A percentile compares a stretch with the other conserved stretches of the same genome.
phyloP scores from a whole-genome alignment of 2,329 filamentous ascomycete genomes.

The Monosporascus sp. region DNA sequence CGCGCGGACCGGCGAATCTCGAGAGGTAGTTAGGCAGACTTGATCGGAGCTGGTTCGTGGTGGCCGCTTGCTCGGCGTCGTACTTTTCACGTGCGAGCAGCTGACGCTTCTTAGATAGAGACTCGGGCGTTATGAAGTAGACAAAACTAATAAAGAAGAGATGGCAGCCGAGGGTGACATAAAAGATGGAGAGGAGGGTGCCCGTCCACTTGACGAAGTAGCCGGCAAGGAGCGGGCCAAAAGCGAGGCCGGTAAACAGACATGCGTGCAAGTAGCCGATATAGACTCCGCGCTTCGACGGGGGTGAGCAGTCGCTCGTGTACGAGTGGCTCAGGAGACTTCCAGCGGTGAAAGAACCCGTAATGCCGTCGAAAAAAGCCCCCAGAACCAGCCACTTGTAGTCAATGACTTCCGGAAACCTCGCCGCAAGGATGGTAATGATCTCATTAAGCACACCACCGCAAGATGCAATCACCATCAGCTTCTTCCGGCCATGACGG shows the following conservation, averaged over 20 bases:
- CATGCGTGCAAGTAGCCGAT: constrained; percentile 90
- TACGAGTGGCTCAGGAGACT: constrained; percentile 78
- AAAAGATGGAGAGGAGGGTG: constrained; percentile 76
- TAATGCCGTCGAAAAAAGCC: constrained; percentile 72
- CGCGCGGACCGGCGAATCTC: constrained; percentile 13
- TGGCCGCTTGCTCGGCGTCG: constrained; percentile 35
- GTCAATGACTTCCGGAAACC: constrained; percentile 64
- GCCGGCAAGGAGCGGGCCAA: constrained; percentile 78
- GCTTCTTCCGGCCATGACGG: constrained; percentile 69
- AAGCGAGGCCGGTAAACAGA: constrained; percentile 81
- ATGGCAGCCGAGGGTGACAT: constrained; percentile 70
- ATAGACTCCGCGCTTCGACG: constrained; percentile 70
- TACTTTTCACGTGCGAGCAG: constrained; percentile 65
- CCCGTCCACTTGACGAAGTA: constrained; percentile 74
- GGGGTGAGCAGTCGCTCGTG: constrained; percentile 79
- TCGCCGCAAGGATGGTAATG: constrained; percentile 72
- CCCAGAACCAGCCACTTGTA: constrained; percentile 78
- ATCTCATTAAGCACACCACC: constrained; percentile 73
- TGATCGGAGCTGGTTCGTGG: constrained; percentile 26
- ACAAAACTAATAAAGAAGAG: constrained; percentile 68
- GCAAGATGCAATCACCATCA: constrained; percentile 67
- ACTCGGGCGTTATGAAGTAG: constrained; percentile 73
- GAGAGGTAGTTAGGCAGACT: constrained; percentile 12
- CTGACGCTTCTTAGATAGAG: constrained; percentile 69
- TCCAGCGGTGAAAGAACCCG: constrained; percentile 82